Evolutionary conservation across 2,329 filamentous ascomycete genomes (phyloP), one percentile per base, ranked within the genome.

Genomic region (Elsinoe australis): DNA sequence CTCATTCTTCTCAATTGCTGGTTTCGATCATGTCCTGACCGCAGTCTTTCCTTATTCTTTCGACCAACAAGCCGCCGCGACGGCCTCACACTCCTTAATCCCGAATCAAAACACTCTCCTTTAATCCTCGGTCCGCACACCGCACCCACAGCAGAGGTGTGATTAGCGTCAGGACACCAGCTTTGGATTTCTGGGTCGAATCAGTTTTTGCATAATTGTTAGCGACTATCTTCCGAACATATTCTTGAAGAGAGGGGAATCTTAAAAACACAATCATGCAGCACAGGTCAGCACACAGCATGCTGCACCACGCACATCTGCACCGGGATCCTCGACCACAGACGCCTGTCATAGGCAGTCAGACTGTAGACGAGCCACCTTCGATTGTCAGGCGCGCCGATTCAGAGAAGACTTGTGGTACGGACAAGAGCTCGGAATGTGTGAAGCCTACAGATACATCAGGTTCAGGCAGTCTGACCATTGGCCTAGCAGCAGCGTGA

Each of bases 401-500:
- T 14, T 14, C 39, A 7, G 24, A n/a, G 8, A 17, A 48, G 7
- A 50, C 49, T 18, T 50, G 49, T 32, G 41, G 33, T 6, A 24
- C 44, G 7, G 41, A 48, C 22, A 42, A 49, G 21, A 35, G 26
- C 10, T 49, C 52, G 18, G 32, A 48, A 18, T 83, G 80, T 59
- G 76, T 83, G 56, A 84, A 81, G 60, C 73, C 79, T 0, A 67
- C 72, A 26, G 73, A 71, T 50, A 65, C 62, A n/a, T 51, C 68
- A 44, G 80, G 76, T 4, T 18, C 19, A 7, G 45, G 45, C 15
- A 48, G 21, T 3, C 56, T 88, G 34, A 76, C 82, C 5, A 83
- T 92, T 54, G 73, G 77, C 32, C 67, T 89, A 3, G 82, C 81
- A 59, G 73, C 85, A 53, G 74, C 77, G 83, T 88, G 79, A 71